Evolutionary conservation across 2,329 filamentous ascomycete genomes (phyloP), one percentile per base, ranked within the genome.

Genomic region (Aspergillus pseudonomiae): DNA sequence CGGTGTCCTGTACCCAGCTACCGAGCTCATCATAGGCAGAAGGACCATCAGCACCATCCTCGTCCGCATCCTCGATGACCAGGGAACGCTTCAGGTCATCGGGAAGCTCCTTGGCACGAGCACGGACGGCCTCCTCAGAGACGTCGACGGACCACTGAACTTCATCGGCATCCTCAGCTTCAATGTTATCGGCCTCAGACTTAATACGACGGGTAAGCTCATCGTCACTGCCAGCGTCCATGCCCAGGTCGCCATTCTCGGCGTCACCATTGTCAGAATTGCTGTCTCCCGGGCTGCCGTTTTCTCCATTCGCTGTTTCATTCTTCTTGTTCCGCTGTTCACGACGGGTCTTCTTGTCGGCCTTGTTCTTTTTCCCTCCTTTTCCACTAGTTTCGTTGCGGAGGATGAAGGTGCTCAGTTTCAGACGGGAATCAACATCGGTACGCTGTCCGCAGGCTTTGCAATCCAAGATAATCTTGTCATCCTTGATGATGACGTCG

Each of bases 111-210:
- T 94, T 91, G 77, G 94, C 92, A 79, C 95, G 95, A 73, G 94
- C 94, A 83, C 91, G 94, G 83, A 98, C 91, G 69, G 95, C 95
- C 78, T 93, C 93, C 78, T 94, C 93, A 68, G 94, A 97, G 83
- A 96, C 95, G 78, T 99, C 95, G 64, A 98, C 92, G 66, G 94
- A 92, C 95, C 95, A 99, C 70, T 96, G 88, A 67, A 96, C 89
- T 69, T 97, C 92, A 79, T 94, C 92, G 73, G 90, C 88, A 60
- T 88, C 85, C 30, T 83, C 82, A 53, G 86, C 86, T 72, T 91
- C 91, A 74, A 97, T 90, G 75, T 91, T 90, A 73, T 89, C 84
- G 69, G 89, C 89, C 67, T 86, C 87, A 64, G 84, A 83, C 65
- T 89, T 88, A 79, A 90, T 90, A 71, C 85, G 86, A 78, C 92